A percentile compares a stretch with the other conserved stretches of the same genome.
Evolutionary conservation across 805 yeast species (phyloP).

Genomic region (Yarrowia porcina): DNA sequence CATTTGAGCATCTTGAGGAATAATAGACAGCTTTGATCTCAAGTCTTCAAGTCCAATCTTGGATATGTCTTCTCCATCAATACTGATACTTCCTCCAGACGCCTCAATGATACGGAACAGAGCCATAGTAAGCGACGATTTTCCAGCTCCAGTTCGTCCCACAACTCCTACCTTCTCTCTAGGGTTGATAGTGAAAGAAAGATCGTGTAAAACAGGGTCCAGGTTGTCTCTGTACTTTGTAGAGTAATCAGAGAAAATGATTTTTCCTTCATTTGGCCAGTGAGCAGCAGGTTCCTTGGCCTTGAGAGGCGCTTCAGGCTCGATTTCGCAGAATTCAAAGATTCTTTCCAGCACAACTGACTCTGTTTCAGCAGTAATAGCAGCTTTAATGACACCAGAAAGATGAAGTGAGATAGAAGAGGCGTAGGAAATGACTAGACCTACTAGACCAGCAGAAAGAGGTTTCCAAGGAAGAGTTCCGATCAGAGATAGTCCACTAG

Average conservation of each 20-base stretch:
- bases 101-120: constrained; percentile 59
- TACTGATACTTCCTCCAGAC: constrained; percentile 49
- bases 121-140: constrained; percentile 76
- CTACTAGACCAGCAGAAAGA: constrained; percentile 90
- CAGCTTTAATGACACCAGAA: constrained; percentile 87
- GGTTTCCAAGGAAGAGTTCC: constrained; percentile 49
- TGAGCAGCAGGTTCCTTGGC: constrained; percentile 44
- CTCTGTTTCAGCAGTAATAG: constrained; percentile 85
- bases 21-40: constrained; percentile 55
- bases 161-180: constrained; percentile 82
- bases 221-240: constrained; percentile 66
- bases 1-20: constrained; percentile 68
- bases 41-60: constrained; percentile 53
- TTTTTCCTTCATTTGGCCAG: constrained; percentile 76
- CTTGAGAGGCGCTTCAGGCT: not conserved
- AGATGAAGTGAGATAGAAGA: constrained; percentile 62
- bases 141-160: constrained; percentile 89
- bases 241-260: constrained; percentile 63
- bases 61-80: constrained; percentile 55
- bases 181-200: constrained; percentile 61
- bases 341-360: constrained; percentile 96
- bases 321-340: constrained; percentile 54
- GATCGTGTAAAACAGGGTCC: constrained; percentile 65
- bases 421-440: constrained; percentile 81
- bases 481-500: constrained; percentile 75